Evolutionary conservation across 371 early-diverging fungal species (phyloP), one percentile per base, ranked within the genome.

Genomic region (Dichotomocladium elegans): DNA sequence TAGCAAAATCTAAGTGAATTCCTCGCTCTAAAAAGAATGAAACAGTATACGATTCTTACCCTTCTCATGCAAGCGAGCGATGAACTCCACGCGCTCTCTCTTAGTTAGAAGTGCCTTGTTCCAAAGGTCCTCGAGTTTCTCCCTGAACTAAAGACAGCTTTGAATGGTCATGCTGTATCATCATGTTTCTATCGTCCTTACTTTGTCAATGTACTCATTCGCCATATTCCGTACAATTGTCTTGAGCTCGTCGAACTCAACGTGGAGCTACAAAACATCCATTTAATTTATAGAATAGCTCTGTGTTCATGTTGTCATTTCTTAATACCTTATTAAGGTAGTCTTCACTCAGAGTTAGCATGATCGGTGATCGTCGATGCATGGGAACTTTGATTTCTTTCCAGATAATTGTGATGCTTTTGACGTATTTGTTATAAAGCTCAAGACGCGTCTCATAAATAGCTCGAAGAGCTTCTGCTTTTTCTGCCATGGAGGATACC

Each of bases 71-170:
- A 74, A 66, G 51, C 47, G 63, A 26, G 54, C 55, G 47, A 72
- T 77, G 60, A 62, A 74, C 17, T 64, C 75, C 44, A 58, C 74
- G 58, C 66, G 72, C 63, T 70, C 70, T 34, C 61, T 41, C 44
- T 75, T 72, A 8, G 72, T 56, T 37, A 81, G 60, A 24, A 83
- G 46, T 21, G 75, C 72, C 30, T 67, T 72, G 53, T 74, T 73
- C 74, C 74, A 72, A 19, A 72, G 48, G 26, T 61, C 57, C 28
- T 53, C 63, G 10, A 77, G 51, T 24, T 60, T 60, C 28, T 57
- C 66, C 47, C 57, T 63, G 41, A 68, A 63, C 70, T 76, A 45
- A 31, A 19, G 26, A 10, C 21, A 45, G 31, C 31, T 34, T 12
- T 24, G 24, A 27, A 19, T 47, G 3, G 0, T 30, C 8, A 11